Evolutionary conservation across 768 basidiomycete species (phyloP).

Genomic region (Tylopilus intermedius): DNA sequence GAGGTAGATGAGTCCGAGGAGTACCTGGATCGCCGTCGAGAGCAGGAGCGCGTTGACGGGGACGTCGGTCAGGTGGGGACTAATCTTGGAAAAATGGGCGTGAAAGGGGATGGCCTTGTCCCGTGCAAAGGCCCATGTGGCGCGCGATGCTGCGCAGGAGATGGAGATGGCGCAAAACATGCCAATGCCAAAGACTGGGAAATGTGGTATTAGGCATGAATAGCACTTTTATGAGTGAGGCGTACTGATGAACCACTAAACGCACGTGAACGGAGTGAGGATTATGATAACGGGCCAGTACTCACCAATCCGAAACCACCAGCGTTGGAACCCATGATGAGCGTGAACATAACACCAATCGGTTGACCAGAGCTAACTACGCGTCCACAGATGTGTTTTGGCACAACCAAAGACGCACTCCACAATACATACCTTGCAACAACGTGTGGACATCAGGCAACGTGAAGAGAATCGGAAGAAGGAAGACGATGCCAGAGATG

Average conservation of each 20-base stretch:
- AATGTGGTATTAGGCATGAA: background rate
- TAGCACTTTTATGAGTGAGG: background rate
- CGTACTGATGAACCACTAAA: slow-evolving; percentile 41
- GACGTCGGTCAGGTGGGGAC: slow-evolving; percentile 38
- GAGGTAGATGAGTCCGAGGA: slow-evolving; percentile 60
- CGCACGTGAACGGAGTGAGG: background rate
- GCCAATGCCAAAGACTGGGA: slow-evolving; percentile 47
- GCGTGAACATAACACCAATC: slow-evolving; percentile 55
- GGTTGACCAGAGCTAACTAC: slow-evolving; percentile 61
- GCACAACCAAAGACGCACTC: background rate
- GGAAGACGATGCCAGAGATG: slow-evolving; percentile 47
- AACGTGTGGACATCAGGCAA: slow-evolving; percentile 53
- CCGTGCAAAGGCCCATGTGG: slow-evolving; percentile 68
- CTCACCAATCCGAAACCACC: slow-evolving; percentile 61
- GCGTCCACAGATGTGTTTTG: background rate
- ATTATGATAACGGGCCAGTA: background rate
- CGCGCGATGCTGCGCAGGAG: slow-evolving; percentile 61
- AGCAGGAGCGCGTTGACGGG: slow-evolving; percentile 59
- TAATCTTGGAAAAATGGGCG: slow-evolving; percentile 43
- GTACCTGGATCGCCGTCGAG: slow-evolving; percentile 51
- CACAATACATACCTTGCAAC: slow-evolving; percentile 40
- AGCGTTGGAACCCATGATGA: slow-evolving; percentile 55
- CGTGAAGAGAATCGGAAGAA: slow-evolving; percentile 63
- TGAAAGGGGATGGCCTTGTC: slow-evolving; percentile 61
- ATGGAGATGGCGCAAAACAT: slow-evolving; percentile 65